A percentile compares a stretch with the other conserved stretches of the same genome.
These are phyloP conservation scores for Globisporangium barbulae DNA, from an alignment of 352 stramenopile species.

Conservation along the genomic window DNA sequence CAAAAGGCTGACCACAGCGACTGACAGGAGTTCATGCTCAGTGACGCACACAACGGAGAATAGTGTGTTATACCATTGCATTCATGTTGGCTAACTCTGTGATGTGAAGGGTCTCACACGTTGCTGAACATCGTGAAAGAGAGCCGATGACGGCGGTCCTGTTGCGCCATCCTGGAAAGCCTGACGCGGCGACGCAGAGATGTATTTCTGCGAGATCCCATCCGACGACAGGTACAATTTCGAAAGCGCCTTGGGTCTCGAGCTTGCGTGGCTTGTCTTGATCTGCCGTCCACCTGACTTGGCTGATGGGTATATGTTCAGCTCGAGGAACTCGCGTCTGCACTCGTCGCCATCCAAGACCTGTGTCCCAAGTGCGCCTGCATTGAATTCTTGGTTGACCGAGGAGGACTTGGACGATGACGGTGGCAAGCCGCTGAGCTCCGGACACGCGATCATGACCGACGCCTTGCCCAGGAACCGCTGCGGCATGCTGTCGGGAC, in stretches of 20 bases:
- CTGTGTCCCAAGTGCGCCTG: neutral
- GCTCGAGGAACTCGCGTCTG: slow-evolving; percentile 43
- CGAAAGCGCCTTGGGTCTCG: slow-evolving; percentile 52
- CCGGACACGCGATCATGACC: slow-evolving; percentile 65
- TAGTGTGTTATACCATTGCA: neutral
- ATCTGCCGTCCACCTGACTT: slow-evolving; percentile 54
- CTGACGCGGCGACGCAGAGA: slow-evolving; percentile 31
- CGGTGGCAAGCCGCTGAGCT: slow-evolving; percentile 26
- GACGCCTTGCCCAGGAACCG: slow-evolving; percentile 66
- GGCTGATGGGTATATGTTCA: slow-evolving; percentile 49
- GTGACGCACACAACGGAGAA: neutral
- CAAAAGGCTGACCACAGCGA: neutral
- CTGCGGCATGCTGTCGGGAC: slow-evolving; percentile 61
- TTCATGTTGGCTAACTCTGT: slow-evolving; percentile 9
- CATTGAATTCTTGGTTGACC: slow-evolving; percentile 24
- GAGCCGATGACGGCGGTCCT: slow-evolving; percentile 8
- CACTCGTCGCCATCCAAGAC: slow-evolving; percentile 35
- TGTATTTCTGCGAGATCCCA: slow-evolving; percentile 71
- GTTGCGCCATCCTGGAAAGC: slow-evolving; percentile 11
- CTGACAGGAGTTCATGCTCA: neutral
- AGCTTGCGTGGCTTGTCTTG: slow-evolving; percentile 54
- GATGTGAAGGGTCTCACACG: slow-evolving; percentile 16
- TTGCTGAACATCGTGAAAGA: slow-evolving; percentile 16
- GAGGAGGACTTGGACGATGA: slow-evolving; percentile 12
- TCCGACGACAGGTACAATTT: slow-evolving; percentile 70